Base-by-base conservation (phyloP, 1,139 yeast species). In the Geotrichum bryndzae region DNA sequence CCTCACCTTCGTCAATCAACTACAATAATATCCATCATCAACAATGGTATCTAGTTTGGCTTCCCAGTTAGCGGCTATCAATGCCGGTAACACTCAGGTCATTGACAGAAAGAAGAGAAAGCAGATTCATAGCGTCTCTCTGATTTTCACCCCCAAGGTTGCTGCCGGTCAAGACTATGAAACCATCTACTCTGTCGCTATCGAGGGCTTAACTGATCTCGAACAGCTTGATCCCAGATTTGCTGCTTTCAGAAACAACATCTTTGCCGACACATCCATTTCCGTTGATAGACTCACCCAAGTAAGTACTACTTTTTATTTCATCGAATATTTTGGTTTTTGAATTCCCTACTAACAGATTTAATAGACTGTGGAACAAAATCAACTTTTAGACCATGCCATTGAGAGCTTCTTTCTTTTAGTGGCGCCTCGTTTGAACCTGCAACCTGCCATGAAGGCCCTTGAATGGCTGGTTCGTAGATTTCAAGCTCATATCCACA, bases 121-220 rank as follows among this genome's bases (percentile, higher is more conserved):
- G 66, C 89, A 88, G 75, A 77, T 91, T 66, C 99, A 94, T 72
- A 85, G 96, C 31, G 86, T 90, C 54, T 94, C 99, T 57, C 82
- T 94, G 68, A 83, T 94, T 53, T 92, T 88, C 74, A 96, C 90
- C 59, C 82, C 97, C 10, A 85, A 87, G 70, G 85, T 84, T 63
- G 99, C 99, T 31, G 89, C 96, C 11, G 83, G 92, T 50, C 99
- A 95, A 77, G 99, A 95, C 73, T 91, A 84, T 71, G 97, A 91
- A 70, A 80, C 87, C 60, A 85, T 94, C 65, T 89, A 82, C 72
- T 83, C 86, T 61, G 82, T 84, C 62, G 88, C 95, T 2, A 69
- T 82, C 8, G 95, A 88, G 65, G 97, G 96, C 0, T 80, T 91
- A 59, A 84, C 84, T 51, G 95, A 90, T 68, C 79, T 94, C 59